These are phyloP conservation scores for Tulasnella sp. DNA, from an alignment of 768 basidiomycete genomes.

Conservation along the genomic window DNA sequence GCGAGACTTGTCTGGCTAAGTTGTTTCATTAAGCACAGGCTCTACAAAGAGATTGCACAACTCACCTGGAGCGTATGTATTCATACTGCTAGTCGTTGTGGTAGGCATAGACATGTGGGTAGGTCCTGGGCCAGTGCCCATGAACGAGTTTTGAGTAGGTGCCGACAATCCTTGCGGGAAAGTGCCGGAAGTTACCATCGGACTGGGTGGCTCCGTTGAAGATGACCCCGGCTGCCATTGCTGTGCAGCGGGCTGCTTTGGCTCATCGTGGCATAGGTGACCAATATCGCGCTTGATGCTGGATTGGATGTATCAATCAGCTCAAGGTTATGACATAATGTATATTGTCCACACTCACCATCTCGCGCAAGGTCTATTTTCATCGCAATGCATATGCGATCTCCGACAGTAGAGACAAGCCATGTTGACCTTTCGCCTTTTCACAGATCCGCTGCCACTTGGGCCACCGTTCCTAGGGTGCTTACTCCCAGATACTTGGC, in stretches of 20 bases:
- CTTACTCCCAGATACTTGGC: no score
- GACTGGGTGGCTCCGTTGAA: not conserved
- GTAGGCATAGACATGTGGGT: not conserved
- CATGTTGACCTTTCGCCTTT: conserved; percentile 81
- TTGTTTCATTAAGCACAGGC: no score
- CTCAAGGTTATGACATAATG: not conserved
- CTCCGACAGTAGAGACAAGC: conserved; percentile 88
- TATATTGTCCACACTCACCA: conserved; percentile 49
- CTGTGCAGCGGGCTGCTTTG: conserved; percentile 23
- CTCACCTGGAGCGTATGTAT: not conserved
- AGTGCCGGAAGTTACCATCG: no score
- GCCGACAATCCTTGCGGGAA: no score
- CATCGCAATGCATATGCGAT: conserved; percentile 79
- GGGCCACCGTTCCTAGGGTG: no score
- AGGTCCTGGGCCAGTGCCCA: no score
- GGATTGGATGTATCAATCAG: conserved; percentile 16
- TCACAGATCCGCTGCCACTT: conserved; percentile 28
- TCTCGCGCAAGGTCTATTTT: conserved; percentile 76
- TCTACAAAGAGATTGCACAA: not conserved
- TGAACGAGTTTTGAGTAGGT: no score
- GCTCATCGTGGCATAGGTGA: conserved; percentile 86
- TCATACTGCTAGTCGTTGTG: not conserved
- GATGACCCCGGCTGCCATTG: not conserved
- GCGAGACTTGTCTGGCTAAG: not conserved
- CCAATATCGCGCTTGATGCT: conserved; percentile 96